phyloP scores from a whole-genome alignment of 2,329 filamentous ascomycete species.

The Annulohypoxylon truncatum region DNA sequence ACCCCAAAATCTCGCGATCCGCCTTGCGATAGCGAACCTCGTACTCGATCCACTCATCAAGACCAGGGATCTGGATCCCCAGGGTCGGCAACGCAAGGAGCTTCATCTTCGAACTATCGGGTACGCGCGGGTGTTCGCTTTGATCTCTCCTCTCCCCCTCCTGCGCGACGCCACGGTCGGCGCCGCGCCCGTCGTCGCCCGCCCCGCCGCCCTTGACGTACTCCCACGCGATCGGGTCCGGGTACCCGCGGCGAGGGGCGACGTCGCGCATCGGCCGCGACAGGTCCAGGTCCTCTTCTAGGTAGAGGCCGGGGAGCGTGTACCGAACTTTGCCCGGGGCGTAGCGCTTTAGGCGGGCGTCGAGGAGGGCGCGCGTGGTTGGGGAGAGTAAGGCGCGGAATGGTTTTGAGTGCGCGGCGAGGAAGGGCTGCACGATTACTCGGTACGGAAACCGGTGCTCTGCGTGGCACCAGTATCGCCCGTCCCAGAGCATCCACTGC shows the following conservation, averaged over 20 bases:
- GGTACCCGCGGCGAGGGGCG: conserved; percentile 34
- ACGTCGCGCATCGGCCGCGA: conserved; percentile 6
- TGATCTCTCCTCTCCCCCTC: background rate
- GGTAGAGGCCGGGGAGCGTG: conserved; percentile 67
- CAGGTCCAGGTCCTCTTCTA: conserved; percentile 43
- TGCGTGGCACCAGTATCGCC: conserved; percentile 70
- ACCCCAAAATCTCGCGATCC: conserved; percentile 55
- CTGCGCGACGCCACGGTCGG: background rate
- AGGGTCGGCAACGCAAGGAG: conserved; percentile 67
- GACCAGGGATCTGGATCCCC: conserved; percentile 58
- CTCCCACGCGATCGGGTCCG: conserved; percentile 15
- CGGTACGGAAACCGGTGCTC: conserved; percentile 56
- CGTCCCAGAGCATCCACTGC: conserved; percentile 64
- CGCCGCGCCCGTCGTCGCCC: background rate
- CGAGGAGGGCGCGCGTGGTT: conserved; percentile 52
- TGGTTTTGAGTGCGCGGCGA: conserved; percentile 56
- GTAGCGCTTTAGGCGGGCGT: conserved; percentile 58
- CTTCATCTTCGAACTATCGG: conserved; percentile 49
- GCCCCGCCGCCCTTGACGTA: background rate
- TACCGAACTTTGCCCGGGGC: conserved; percentile 67
- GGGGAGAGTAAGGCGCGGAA: conserved; percentile 60
- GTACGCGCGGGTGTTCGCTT: conserved; percentile 15
- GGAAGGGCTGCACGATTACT: conserved; percentile 61
- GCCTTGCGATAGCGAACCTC: conserved; percentile 64
- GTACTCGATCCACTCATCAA: conserved; percentile 62